These are phyloP conservation scores for Peronospora farinosa DNA, from an alignment of 352 stramenopile species.

Conservation along the genomic window DNA sequence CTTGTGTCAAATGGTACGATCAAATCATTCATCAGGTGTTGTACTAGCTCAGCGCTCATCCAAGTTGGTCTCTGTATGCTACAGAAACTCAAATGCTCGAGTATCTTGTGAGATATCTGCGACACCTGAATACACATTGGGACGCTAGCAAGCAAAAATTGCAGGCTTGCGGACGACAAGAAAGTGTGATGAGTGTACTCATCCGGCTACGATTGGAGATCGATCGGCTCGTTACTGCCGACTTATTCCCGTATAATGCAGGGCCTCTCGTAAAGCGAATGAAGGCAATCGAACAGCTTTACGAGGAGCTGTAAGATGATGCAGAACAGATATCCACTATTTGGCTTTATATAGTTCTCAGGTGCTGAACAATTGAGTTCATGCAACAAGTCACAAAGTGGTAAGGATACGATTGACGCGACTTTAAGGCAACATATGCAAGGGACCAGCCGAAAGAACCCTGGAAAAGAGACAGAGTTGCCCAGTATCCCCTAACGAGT, in stretches of 20 bases:
- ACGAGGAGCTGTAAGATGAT: conserved; percentile 29
- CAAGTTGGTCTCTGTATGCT: not conserved
- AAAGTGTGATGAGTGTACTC: conserved; percentile 43
- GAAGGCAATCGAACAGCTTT: conserved; percentile 43
- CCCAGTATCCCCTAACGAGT: conserved; percentile 17
- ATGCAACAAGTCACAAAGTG: conserved; percentile 20
- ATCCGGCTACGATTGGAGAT: conserved; percentile 64
- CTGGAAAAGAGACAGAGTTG: conserved; percentile 2
- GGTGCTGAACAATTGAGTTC: conserved; percentile 1
- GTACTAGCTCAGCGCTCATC: conserved; percentile 1
- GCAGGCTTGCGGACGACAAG: conserved; percentile 14
- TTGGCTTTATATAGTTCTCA: conserved; percentile 23
- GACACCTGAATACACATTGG: conserved; percentile 32
- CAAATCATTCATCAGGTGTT: not conserved
- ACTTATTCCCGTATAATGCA: conserved; percentile 53
- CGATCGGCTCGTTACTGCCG: conserved; percentile 33
- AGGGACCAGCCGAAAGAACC: conserved; percentile 1
- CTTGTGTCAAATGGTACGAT: conserved; percentile 59
- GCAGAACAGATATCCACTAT: conserved; percentile 39
- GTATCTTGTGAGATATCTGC: conserved; percentile 54
- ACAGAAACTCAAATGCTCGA: conserved; percentile 64
- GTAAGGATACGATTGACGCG: not conserved
- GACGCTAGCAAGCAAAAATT: conserved; percentile 21
- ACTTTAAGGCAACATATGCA: not conserved
- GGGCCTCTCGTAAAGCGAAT: conserved; percentile 43